phyloP scores from a whole-genome alignment of 768 basidiomycete species.

The Tulasnella sp. region DNA sequence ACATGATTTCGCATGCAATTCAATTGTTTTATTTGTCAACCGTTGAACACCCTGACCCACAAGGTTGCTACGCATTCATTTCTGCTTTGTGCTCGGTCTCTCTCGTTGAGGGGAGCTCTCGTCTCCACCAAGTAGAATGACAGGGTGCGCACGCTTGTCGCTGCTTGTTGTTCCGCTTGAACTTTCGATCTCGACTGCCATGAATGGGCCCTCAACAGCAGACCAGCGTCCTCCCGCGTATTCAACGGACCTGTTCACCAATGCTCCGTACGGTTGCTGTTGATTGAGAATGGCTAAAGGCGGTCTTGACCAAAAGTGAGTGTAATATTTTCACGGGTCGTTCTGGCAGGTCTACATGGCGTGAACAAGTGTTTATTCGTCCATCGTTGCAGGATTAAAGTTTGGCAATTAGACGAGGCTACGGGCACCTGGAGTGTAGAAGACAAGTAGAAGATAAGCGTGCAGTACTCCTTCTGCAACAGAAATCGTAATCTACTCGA shows the following conservation, averaged over 20 bases:
- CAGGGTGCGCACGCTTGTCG: conserved; percentile 1
- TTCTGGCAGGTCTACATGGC: conserved; percentile 21
- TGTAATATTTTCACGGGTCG: conserved; percentile 36
- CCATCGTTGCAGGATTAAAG: conserved; percentile 59
- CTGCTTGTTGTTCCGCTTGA: background rate
- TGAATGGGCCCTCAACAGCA: conserved; percentile 20
- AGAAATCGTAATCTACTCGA: background rate
- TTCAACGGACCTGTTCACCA: conserved; percentile 80
- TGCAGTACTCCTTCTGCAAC: background rate
- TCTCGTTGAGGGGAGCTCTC: too few species aligned
- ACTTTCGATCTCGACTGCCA: conserved; percentile 1
- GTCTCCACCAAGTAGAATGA: background rate
- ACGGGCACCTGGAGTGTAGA: conserved; percentile 73
- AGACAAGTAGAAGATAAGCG: conserved; percentile 84
- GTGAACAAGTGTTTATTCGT: conserved; percentile 28
- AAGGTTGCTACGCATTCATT: too few species aligned
- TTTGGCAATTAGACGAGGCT: conserved; percentile 72
- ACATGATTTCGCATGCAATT: too few species aligned
- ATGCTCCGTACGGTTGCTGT: conserved; percentile 87
- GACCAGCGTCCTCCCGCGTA: conserved; percentile 38
- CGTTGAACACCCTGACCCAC: too few species aligned
- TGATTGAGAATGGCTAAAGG: conserved; percentile 77
- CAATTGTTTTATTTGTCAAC: too few species aligned
- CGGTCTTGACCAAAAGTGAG: conserved; percentile 69
- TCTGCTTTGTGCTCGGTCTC: too few species aligned